Evolutionary conservation across 768 basidiomycete genomes (phyloP), one percentile per base, ranked within the genome.

Genomic region (Kockovaella imperatae): DNA sequence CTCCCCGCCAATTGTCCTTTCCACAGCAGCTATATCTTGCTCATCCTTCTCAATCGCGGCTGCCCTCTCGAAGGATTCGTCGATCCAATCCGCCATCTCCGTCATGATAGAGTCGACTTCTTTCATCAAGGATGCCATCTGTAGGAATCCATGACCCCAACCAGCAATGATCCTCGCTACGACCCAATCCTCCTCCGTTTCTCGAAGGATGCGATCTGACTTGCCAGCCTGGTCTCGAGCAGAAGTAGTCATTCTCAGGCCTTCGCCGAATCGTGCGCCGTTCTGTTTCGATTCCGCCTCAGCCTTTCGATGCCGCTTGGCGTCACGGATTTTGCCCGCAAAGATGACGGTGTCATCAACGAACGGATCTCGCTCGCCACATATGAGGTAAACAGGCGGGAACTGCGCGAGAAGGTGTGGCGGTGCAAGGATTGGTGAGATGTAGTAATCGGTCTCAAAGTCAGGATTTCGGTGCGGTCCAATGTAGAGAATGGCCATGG

Each of bases 301-400:
- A 14, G 76, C 73, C 69, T 82, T 85, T 28, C 87, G 80, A 8
- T 80, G 80, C 20, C 86, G 80, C 73, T 97, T 99, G 14, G 95
- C 93, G 67, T 96, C 87, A 23, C 93, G 77, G n/a, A 99, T 77
- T 25, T 87, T 82, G 13, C 91, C 93, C 2, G 90, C 87, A 62
- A 97, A 93, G 59, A 97, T 88, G 54, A 99, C 84, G 0, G 89
- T 96, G 68, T 97, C 95, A 70, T 99, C 95, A 20, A 95, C 89
- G 60, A 99, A 87, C 0, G 93, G 87, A 53, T 85, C 83, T 64
- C 88, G 90, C 73, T 97, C 95, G 15, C 95, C 95, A 47, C 72
- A 72, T 44, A 91, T 86, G 77, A 97, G 81, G 53, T 91, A 78
- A 35, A 96, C 77, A 8, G 87, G 89, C 24, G 95, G 95, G 73